These are phyloP conservation scores for Leucocoprinus sp. DNA, from an alignment of 768 basidiomycete species.

Conservation along the genomic window DNA sequence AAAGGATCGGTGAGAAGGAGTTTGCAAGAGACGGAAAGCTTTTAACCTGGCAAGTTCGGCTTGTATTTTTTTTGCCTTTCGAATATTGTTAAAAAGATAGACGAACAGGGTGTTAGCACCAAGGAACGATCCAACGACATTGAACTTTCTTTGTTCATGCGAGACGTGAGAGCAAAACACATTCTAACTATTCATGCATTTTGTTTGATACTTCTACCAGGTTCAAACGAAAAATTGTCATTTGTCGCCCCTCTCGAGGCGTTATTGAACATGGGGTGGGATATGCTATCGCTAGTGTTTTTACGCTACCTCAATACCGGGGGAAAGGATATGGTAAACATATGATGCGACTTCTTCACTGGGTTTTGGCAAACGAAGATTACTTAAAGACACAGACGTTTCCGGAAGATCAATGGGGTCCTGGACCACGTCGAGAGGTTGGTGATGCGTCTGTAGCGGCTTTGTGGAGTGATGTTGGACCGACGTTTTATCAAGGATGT, in stretches of 20 bases:
- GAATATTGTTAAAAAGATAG: no score
- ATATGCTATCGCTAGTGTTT: constrained; percentile 52
- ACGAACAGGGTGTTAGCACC: constrained; percentile 51
- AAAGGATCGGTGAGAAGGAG: constrained; percentile 30
- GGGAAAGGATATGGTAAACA: constrained; percentile 49
- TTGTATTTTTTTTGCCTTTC: not conserved
- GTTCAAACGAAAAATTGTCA: constrained; percentile 23
- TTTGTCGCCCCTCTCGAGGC: constrained; percentile 15
- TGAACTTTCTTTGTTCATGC: constrained; percentile 53
- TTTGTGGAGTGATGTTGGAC: constrained; percentile 23
- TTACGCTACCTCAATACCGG: constrained; percentile 40
- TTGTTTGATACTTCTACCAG: constrained; percentile 13
- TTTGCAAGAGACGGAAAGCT: constrained; percentile 37
- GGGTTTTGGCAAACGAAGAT: constrained; percentile 20
- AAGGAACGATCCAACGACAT: constrained; percentile 36
- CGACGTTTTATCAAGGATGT: constrained; percentile 17
- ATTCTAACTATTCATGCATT: not conserved
- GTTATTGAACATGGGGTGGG: constrained; percentile 26
- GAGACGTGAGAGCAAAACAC: constrained; percentile 39
- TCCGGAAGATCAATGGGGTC: constrained; percentile 19
- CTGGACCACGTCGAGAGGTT: constrained; percentile 15
- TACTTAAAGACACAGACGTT: constrained; percentile 14
- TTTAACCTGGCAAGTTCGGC: constrained; percentile 38
- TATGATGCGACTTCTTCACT: constrained; percentile 60
- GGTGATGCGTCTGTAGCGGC: constrained; percentile 19